Evolutionary conservation across 2,329 filamentous ascomycete genomes (phyloP).

Genomic region (Aspergillus caelatus): DNA sequence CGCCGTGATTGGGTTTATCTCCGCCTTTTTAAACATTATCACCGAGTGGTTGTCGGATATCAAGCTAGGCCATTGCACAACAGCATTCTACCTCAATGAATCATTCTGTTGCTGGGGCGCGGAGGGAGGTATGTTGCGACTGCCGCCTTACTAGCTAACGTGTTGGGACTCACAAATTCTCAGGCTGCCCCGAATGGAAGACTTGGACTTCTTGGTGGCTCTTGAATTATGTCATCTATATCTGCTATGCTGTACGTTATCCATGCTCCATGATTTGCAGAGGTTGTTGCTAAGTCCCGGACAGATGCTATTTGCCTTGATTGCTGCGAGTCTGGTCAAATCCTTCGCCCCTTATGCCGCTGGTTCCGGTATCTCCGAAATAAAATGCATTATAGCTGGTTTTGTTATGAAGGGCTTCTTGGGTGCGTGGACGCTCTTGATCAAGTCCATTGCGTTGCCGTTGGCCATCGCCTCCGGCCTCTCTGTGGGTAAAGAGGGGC

Average conservation of each 20-base stretch:
- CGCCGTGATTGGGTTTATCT: slow-evolving; percentile 88
- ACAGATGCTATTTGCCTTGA: slow-evolving; percentile 76
- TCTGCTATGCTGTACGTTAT: slow-evolving; percentile 72
- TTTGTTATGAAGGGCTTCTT: slow-evolving; percentile 99
- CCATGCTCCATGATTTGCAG: not conserved
- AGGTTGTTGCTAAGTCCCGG: slow-evolving; percentile 4
- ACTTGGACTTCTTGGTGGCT: slow-evolving; percentile 78
- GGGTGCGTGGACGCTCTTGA: slow-evolving; percentile 84
- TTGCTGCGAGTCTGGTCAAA: slow-evolving; percentile 82
- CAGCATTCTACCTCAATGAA: slow-evolving; percentile 95
- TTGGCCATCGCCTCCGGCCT: slow-evolving; percentile 91
- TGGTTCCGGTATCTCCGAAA: slow-evolving; percentile 95
- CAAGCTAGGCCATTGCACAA: slow-evolving; percentile 93
- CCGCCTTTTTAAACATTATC: slow-evolving; percentile 89
- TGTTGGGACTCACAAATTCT: not conserved
- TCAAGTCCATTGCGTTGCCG: slow-evolving; percentile 90
- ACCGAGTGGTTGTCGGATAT: slow-evolving; percentile 97
- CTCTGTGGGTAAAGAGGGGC: slow-evolving; percentile 95
- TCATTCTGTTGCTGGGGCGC: slow-evolving; percentile 98
- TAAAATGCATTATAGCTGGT: slow-evolving; percentile 98
- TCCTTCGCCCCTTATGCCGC: slow-evolving; percentile 94
- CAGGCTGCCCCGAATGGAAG: slow-evolving; percentile 86
- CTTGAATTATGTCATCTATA: slow-evolving; percentile 85
- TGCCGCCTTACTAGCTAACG: not conserved
- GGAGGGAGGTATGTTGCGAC: slow-evolving; percentile 65